These are phyloP conservation scores for Apiospora malaysiana DNA, from an alignment of 2,329 filamentous ascomycete species.

Conservation along the genomic window DNA sequence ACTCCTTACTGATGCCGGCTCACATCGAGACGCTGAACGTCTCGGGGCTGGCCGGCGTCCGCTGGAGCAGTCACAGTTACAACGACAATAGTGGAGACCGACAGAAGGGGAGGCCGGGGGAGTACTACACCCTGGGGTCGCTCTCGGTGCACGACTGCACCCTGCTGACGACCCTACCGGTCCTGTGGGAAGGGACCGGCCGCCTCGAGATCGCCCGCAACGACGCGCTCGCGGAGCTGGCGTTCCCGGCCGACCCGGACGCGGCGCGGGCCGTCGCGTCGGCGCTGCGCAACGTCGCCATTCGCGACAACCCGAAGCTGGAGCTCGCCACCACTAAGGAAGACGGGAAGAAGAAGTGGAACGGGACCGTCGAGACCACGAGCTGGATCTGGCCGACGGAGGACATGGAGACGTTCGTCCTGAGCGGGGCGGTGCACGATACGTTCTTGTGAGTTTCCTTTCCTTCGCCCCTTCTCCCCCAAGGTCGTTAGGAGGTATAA, in stretches of 20 bases:
- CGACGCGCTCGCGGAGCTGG: conserved; percentile 16
- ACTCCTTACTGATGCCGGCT: background rate
- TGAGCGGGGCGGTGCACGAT: conserved; percentile 19
- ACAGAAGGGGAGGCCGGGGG: background rate
- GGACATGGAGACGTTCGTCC: conserved; percentile 21
- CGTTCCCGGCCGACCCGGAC: conserved; percentile 8
- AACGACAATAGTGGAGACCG: too few species aligned
- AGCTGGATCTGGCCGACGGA: conserved; percentile 21
- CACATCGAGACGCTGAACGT: conserved; percentile 12
- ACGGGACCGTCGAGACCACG: conserved; percentile 4
- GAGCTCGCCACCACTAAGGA: background rate
- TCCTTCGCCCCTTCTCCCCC: background rate
- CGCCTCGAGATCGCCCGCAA: background rate
- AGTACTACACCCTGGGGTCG: background rate
- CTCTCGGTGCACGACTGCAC: conserved; percentile 17
- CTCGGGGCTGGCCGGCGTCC: conserved; percentile 15
- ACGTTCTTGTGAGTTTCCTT: conserved; percentile 24
- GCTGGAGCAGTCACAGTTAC: background rate
- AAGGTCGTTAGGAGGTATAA: too few species aligned
- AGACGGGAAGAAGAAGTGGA: too few species aligned
- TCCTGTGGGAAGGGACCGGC: background rate
- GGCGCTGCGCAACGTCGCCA: background rate
- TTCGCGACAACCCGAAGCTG: conserved; percentile 9
- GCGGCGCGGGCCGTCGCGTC: background rate
- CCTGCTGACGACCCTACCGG: background rate